Evolutionary conservation across 2,329 filamentous ascomycete genomes (phyloP).

Genomic region (Pseudocercospora macadamiae): DNA sequence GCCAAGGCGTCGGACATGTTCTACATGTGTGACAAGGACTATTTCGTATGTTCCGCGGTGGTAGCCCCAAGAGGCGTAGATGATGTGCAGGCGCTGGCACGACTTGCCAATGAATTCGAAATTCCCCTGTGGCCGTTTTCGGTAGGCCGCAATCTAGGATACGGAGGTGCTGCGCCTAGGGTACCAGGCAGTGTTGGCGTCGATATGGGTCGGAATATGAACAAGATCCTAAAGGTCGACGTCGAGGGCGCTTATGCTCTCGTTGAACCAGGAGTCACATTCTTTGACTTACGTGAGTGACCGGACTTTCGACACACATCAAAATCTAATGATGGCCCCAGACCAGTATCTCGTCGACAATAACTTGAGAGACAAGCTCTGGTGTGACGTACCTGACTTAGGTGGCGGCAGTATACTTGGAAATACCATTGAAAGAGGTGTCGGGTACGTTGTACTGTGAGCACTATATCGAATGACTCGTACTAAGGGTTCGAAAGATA

Average conservation of each 20-base stretch:
- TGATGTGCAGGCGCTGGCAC: slow-evolving; percentile 53
- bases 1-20: slow-evolving; percentile 28
- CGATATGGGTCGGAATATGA: slow-evolving; percentile 59
- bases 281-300: slow-evolving; percentile 46
- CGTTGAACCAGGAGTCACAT: slow-evolving; percentile 61
- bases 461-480: not conserved
- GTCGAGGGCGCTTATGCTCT: slow-evolving; percentile 54
- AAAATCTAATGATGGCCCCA: not conserved
- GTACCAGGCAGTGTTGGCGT: slow-evolving; percentile 56
- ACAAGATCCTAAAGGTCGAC: slow-evolving; percentile 56
- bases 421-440: slow-evolving; percentile 53
- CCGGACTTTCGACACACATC: not conserved
- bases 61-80: slow-evolving; percentile 41
- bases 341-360: slow-evolving; percentile 53
- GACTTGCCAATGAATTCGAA: slow-evolving; percentile 49
- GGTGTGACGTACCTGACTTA: slow-evolving; percentile 53
- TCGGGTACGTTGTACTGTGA: slow-evolving; percentile 22
- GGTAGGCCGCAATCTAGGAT: slow-evolving; percentile 56
- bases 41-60: slow-evolving; percentile 50
- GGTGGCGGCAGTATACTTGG: slow-evolving; percentile 56
- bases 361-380: slow-evolving; percentile 43
- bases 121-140: slow-evolving; percentile 56
- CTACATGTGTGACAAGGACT: slow-evolving; percentile 46
- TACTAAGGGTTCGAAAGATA: slow-evolving; percentile 31
- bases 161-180: slow-evolving; percentile 58